Evolutionary conservation across 2,329 filamentous ascomycete species (phyloP).

Genomic region (Rhinocladiella mackenziei): DNA sequence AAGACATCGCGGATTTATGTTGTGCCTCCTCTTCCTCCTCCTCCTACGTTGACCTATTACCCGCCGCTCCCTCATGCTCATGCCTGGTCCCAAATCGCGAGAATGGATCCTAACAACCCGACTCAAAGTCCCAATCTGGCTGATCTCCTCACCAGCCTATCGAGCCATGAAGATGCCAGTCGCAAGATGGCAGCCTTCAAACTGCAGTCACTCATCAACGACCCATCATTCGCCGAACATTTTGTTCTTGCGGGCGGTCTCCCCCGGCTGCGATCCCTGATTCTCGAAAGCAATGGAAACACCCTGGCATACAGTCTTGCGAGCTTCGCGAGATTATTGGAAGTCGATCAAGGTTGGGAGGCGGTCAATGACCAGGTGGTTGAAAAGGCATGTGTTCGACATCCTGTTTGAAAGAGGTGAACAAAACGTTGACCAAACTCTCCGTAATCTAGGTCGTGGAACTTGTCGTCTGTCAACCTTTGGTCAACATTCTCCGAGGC

Average conservation of each 20-base stretch:
- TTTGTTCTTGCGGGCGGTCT: conserved; percentile 90
- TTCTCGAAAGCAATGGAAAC: conserved; percentile 82
- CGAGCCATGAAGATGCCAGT: conserved; percentile 73
- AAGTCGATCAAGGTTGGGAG: conserved; percentile 98
- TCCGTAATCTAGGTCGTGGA: conserved; percentile 64
- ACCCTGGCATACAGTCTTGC: conserved; percentile 93
- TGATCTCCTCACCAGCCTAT: conserved; percentile 56
- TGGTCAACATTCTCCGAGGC: conserved; percentile 94
- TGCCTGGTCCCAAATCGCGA: conserved; percentile 11
- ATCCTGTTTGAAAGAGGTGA: conserved; percentile 1
- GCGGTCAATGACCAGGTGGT: conserved; percentile 51
- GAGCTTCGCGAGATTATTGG: conserved; percentile 77
- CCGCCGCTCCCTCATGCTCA: conserved; percentile 9
- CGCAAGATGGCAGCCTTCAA: conserved; percentile 99
- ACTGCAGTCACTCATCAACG: conserved; percentile 89
- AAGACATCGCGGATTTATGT: conserved; percentile 6
- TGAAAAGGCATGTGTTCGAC: conserved; percentile 43
- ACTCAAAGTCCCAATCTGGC: conserved; percentile 43
- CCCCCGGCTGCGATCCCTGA: conserved; percentile 72
- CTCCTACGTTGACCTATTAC: conserved; percentile 9
- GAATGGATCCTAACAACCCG: conserved; percentile 22
- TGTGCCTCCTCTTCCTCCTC: conserved; percentile 10
- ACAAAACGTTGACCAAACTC: conserved; percentile 5
- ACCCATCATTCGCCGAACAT: conserved; percentile 92
- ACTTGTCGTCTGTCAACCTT: conserved; percentile 86